A percentile compares a stretch with the other conserved stretches of the same genome.
Conservation (phyloP, 2,329 filamentous ascomycete species). For the Colletotrichum cordylinicola region DNA sequence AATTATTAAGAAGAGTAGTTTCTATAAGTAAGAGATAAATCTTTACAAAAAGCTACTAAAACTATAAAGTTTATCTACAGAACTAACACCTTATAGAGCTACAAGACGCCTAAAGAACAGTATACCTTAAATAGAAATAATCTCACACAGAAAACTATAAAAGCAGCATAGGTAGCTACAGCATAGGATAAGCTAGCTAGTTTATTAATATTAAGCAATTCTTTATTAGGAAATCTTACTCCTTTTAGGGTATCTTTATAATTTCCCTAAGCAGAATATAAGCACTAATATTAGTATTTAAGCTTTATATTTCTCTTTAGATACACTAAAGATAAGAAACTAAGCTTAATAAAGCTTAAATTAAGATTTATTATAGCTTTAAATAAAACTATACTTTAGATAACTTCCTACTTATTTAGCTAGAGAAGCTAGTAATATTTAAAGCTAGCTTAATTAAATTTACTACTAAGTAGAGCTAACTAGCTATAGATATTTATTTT, state of each 20-base stretch:
- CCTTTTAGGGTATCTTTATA: neutral
- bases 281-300: too few relatives aligned
- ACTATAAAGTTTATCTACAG: neutral
- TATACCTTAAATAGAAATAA: neutral
- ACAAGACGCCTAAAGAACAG: neutral
- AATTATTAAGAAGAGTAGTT: too few relatives aligned
- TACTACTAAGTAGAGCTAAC: too few relatives aligned
- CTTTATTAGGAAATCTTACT: neutral
- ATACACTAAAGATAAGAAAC: neutral
- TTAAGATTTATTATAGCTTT: too few relatives aligned
- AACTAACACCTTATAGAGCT: neutral
- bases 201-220: neutral
- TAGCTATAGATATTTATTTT: too few relatives aligned
- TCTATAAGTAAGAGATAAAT: too few relatives aligned
- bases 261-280: neutral
- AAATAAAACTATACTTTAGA: too few relatives aligned
- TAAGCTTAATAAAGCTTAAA: too few relatives aligned
- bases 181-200: neutral
- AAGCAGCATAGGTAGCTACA: neutral
- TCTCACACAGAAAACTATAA: accelerated
- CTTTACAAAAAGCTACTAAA: neutral
- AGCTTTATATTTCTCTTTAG: too few relatives aligned
- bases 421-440: too few relatives aligned
- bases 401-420: too few relatives aligned
- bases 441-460: too few relatives aligned